A percentile compares a stretch with the other conserved stretches of the same genome.
Conservation (phyloP, 108 stramenopile species). For the Pseudonitzschia delicatissima region DNA sequence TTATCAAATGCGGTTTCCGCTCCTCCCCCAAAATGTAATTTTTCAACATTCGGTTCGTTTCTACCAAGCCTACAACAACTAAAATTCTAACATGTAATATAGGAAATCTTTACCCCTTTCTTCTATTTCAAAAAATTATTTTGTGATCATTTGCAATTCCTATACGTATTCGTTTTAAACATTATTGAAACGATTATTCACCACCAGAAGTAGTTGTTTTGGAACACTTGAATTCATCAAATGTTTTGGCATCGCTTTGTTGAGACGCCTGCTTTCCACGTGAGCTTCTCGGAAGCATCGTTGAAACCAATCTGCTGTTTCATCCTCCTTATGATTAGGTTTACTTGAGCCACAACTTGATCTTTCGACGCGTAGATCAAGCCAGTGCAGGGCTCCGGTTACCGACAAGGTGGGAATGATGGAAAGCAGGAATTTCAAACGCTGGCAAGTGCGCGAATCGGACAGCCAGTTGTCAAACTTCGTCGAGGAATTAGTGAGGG, state of each 20-base stretch:
- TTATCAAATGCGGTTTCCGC: background rate
- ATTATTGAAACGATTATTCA: background rate
- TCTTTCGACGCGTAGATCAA: too few relatives aligned
- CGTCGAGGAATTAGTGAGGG: background rate
- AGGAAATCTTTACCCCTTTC: too few relatives aligned
- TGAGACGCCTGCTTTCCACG: background rate
- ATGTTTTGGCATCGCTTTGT: background rate
- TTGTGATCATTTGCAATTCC: too few relatives aligned
- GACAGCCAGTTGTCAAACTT: constrained; percentile 10
- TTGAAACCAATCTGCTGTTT: constrained; percentile 9
- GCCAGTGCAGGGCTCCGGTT: constrained; percentile 9
- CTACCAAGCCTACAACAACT: too few relatives aligned
- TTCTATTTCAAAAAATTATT: too few relatives aligned
- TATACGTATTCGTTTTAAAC: too few relatives aligned
- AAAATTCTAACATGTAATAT: too few relatives aligned
- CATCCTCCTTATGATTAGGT: background rate
- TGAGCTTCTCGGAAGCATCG: background rate
- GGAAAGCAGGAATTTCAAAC: constrained; percentile 20
- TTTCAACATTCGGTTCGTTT: too few relatives aligned
- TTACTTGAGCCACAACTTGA: too few relatives aligned
- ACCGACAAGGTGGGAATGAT: constrained; percentile 21
- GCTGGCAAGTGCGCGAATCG: constrained; percentile 13
- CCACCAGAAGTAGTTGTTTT: background rate
- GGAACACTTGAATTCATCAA: background rate
- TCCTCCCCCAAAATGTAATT: too few relatives aligned